Evolutionary conservation across 257 asterid genomes (phyloP), one percentile per base, ranked within the genome.

Genomic region (Forsythia suspensa): DNA sequence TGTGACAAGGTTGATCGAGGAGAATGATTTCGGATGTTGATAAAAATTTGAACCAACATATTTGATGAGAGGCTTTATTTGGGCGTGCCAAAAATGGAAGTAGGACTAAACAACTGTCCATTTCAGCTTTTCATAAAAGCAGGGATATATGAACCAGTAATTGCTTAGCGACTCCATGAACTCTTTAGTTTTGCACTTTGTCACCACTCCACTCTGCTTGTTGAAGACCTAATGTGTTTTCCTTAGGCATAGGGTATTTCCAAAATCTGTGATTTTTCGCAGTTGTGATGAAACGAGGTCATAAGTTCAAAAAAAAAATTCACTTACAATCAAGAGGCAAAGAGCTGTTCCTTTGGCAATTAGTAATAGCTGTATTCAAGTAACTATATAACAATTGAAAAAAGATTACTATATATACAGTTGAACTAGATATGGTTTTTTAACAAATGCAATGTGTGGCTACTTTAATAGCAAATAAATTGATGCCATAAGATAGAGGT

Each of bases 21-120:
- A 57, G 29, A 24, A 57, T 18, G 66, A n/a, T 57, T 57, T 57
- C 4, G 11, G 34, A 2, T 57, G 66, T n/a, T 57, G 34, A 57
- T 29, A n/a, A 57, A 57, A 55, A 46, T 0, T 11, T 29, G 69
- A 15, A 74, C 76, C 41, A 71, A 55, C 68, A 76, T 57, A 12
- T 67, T 51, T 74, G 11, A 75, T 52, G 44, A 15, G 71, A 7
- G 52, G 13, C 46, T n/a, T 52, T 20, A 63, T 46, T 75, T 39
- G 8, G 38, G 65, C 70, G 10, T 59, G n/a, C 48, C 37, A 72
- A 18, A 72, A 81, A 16, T 21, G 42, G 77, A 41, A 63, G 48
- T 41, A 18, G 71, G 65, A 77, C 18, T 59, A 12, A 11, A 42
- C 13, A 37, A 36, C 34, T 72, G 43, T 44, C 66, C n/a, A 34